Conservation (phyloP, 352 stramenopile species). For the Pseudoperonospora humuli region DNA sequence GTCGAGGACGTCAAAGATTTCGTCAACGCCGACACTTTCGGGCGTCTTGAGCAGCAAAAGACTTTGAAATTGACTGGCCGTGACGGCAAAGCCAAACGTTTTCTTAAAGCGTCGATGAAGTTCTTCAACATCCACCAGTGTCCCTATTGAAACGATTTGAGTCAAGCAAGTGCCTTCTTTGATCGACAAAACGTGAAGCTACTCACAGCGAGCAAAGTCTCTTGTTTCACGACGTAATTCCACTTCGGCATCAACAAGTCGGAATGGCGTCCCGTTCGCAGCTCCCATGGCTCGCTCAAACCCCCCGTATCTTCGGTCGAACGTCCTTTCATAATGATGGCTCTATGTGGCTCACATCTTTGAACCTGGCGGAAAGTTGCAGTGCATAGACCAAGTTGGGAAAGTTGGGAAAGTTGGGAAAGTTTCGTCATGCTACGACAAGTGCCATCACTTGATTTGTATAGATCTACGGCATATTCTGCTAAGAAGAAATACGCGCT, state of each 20-base stretch:
- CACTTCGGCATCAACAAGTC: slow-evolving; percentile 47
- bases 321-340: slow-evolving; percentile 14
- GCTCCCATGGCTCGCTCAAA: slow-evolving; percentile 55
- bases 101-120: slow-evolving; percentile 60
- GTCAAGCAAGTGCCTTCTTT: no score
- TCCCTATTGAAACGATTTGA: neutral
- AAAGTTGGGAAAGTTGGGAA: no score
- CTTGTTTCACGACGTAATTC: slow-evolving; percentile 66
- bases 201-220: slow-evolving; percentile 68
- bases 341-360: no score
- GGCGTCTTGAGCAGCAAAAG: slow-evolving; percentile 57
- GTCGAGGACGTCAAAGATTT: slow-evolving; percentile 73
- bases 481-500: no score
- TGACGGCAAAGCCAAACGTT: slow-evolving; percentile 70
- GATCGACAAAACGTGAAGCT: no score
- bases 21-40: slow-evolving; percentile 48
- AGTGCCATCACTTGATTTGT: no score
- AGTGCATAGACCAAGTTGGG: no score
- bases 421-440: no score
- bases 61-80: slow-evolving; percentile 63
- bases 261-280: slow-evolving; percentile 40
- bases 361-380: no score
- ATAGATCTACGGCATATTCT: no score
- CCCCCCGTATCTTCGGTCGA: slow-evolving; percentile 8
- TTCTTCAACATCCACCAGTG: slow-evolving; percentile 61